Evolutionary conservation across 1,139 yeast genomes (phyloP).

Genomic region (Nakaseomyces sp.): DNA sequence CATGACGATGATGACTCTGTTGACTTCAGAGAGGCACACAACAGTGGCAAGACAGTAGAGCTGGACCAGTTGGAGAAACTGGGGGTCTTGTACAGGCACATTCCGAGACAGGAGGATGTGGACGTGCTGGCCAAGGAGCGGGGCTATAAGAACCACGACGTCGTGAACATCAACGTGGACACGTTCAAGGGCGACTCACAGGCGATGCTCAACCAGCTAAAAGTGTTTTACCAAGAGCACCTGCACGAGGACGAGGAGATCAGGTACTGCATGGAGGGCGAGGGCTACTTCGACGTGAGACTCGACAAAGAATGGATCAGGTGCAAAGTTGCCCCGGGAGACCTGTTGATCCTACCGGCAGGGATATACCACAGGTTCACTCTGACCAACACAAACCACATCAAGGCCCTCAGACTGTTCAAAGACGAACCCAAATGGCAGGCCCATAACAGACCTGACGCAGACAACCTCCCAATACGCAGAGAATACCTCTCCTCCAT

Average conservation of each 20-base stretch:
- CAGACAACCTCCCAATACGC: constrained; percentile 36
- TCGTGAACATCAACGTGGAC: constrained; percentile 49
- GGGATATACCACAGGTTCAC: constrained; percentile 93
- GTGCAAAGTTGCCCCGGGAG: constrained; percentile 52
- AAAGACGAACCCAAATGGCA: constrained; percentile 96
- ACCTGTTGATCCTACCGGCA: constrained; percentile 71
- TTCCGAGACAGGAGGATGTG: constrained; percentile 48
- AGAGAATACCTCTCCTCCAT: constrained; percentile 33
- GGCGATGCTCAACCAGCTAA: constrained; percentile 56
- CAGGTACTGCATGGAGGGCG: constrained; percentile 80
- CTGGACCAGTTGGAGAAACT: constrained; percentile 42
- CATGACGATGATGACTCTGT: constrained; percentile 58
- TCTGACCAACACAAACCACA: constrained; percentile 50
- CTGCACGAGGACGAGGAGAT: constrained; percentile 97
- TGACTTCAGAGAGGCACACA: constrained; percentile 68
- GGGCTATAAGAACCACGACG: constrained; percentile 72
- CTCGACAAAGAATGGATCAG: constrained; percentile 68
- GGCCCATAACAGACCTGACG: constrained; percentile 63
- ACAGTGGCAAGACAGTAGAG: constrained; percentile 54
- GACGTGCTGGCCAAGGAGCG: constrained; percentile 60
- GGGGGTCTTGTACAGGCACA: constrained; percentile 63
- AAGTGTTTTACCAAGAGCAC: constrained; percentile 74
- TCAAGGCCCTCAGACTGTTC: constrained; percentile 75
- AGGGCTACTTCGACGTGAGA: constrained; percentile 86
- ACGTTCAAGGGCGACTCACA: constrained; percentile 55